These are phyloP conservation scores for Agrostemma githago DNA, from an alignment of 148 eudicot genomes.

Conservation along the genomic window DNA sequence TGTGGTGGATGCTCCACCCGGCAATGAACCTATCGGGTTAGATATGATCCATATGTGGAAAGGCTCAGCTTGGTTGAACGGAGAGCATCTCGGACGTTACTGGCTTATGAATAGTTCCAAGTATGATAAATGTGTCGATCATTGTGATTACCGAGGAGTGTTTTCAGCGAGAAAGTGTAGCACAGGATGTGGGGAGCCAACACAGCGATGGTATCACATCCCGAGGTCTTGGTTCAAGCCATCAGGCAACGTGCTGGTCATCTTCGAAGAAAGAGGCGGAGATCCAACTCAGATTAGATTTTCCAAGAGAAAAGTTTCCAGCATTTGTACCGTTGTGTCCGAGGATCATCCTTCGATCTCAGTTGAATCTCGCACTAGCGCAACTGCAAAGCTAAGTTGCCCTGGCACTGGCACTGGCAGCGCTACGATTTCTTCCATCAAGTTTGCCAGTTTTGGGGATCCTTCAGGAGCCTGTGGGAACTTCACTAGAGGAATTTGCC, in stretches of 20 bases:
- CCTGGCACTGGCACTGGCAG: constrained; percentile 34
- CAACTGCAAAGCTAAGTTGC: constrained; percentile 45
- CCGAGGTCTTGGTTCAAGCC: constrained; percentile 99
- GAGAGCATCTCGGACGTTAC: constrained; percentile 87
- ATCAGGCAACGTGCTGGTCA: constrained; percentile 66
- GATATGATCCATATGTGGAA: constrained; percentile 97
- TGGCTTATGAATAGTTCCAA: constrained; percentile 71
- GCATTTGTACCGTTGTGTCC: constrained; percentile 48
- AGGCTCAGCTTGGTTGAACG: constrained; percentile 95
- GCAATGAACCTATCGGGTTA: constrained; percentile 76
- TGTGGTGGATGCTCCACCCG: constrained; percentile 79
- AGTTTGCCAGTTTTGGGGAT: constrained; percentile 78
- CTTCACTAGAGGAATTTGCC: constrained; percentile 51
- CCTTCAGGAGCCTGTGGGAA: constrained; percentile 67
- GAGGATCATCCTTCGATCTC: constrained; percentile 61
- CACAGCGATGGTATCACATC: constrained; percentile 99
- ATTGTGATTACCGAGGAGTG: constrained; percentile 87
- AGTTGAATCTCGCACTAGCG: constrained; percentile 27
- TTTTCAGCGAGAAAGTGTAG: constrained; percentile 77
- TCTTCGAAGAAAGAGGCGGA: constrained; percentile 92
- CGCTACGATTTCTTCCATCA: constrained; percentile 48
- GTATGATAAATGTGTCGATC: constrained; percentile 56
- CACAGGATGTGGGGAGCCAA: constrained; percentile 88
- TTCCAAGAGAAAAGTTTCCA: constrained; percentile 53
- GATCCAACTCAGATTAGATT: constrained; percentile 83